Base-by-base conservation (phyloP, 2,329 filamentous ascomycete species). In the Nemania bipapillata region DNA sequence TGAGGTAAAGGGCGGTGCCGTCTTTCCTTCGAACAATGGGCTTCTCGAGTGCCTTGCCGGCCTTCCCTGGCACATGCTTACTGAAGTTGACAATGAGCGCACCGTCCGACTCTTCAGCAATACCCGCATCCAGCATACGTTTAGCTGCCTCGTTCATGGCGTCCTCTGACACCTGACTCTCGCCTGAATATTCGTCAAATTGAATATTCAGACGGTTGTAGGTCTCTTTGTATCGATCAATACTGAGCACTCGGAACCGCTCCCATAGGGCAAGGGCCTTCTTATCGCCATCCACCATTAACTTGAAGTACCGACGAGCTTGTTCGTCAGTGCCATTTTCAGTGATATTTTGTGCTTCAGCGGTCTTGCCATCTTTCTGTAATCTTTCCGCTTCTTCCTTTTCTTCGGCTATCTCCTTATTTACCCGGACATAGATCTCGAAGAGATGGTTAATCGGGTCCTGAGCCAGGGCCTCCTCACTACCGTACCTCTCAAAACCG, bases 1-100 rank as follows among this genome's bases (percentile, higher is more conserved):
- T 92, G 54, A 94, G 85, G 77, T 95, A 94, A 37, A 93, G 86
- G 47, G 90, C 91, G 12, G 91, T 93, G 63, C 92, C 92, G 71
- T 92, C 90, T 73, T 87, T 88, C 82, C 92, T 92, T 72, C 90
- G 87, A 66, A 94, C 86, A 62, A 94, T 86, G 28, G 90, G 87
- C 76, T 88, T 89, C 74, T 90, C 91, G 11, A 93, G 86, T 67
- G 86, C 88, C 82, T 92, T 92, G 71, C 89, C 89, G 64, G 86
- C 82, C 80, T 91, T 91, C 66, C 89, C 89, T 8, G 86, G 82
- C 1, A 91, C 84, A 67, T 91, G 87, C 77, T 91, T 89, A 61
- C 86, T 83, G 76, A 94, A 92, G 79, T 94, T 89, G 65, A 94
- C 85, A 65, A 94, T 87, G 73, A 89, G 85, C 54, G 91, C 90